A percentile compares a stretch with the other conserved stretches of the same genome.
These are phyloP conservation scores for Pichia membranifaciens DNA, from an alignment of 805 yeast genomes.

Conservation along the genomic window DNA sequence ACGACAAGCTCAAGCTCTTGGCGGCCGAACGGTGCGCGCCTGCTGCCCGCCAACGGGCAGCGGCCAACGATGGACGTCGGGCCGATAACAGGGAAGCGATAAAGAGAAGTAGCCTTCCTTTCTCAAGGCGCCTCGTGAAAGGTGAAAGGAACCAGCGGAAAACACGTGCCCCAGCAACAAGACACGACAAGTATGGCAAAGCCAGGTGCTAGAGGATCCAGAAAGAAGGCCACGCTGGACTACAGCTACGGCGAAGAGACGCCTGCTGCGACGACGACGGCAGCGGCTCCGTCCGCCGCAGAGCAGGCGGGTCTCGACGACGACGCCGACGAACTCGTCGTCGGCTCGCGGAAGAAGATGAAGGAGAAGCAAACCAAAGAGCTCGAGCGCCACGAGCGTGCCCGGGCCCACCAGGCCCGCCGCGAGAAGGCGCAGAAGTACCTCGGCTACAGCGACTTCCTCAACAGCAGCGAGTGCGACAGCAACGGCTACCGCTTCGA, in stretches of 20 bases:
- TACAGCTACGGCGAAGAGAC: slow-evolving; percentile 11
- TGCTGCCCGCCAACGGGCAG: too few species aligned
- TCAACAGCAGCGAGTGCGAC: slow-evolving; percentile 7
- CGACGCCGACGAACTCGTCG: slow-evolving; percentile 17
- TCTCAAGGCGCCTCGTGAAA: too few species aligned
- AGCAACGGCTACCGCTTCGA: slow-evolving; percentile 5
- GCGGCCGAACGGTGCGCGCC: too few species aligned
- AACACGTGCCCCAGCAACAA: too few species aligned
- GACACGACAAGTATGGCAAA: not conserved
- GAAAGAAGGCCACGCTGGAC: slow-evolving; percentile 2
- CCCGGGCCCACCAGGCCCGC: not conserved
- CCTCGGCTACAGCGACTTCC: slow-evolving; percentile 11
- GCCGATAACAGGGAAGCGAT: too few species aligned
- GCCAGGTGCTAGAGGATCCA: not conserved
- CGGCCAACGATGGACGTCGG: too few species aligned
- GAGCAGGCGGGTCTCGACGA: too few species aligned
- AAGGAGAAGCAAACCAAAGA: not conserved
- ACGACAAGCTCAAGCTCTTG: too few species aligned
- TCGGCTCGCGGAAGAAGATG: slow-evolving; percentile 10
- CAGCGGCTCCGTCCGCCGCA: too few species aligned
- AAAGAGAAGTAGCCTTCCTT: too few species aligned
- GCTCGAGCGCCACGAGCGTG: not conserved
- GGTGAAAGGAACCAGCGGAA: too few species aligned
- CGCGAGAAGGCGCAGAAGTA: slow-evolving; percentile 7
- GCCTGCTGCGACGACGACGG: not conserved